phyloP scores from a whole-genome alignment of 2,329 filamentous ascomycete species.

The Scedosporium dehoogii region DNA sequence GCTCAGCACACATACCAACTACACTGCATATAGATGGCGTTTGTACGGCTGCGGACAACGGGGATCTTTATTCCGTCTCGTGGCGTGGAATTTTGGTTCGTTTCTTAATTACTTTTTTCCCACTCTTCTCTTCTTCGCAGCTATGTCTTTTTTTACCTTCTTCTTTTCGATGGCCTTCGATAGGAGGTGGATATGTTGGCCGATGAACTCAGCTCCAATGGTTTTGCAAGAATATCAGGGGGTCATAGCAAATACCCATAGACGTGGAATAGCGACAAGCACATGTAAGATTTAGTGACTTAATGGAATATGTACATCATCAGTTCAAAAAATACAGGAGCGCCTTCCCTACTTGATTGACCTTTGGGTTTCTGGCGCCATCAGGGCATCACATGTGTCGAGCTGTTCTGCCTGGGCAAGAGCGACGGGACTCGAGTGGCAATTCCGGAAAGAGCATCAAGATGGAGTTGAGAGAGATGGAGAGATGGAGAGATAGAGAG shows the following conservation, averaged over 20 bases:
- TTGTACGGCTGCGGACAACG: background rate
- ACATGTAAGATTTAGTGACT: background rate
- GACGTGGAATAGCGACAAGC: background rate
- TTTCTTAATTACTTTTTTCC: background rate
- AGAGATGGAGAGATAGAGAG: background rate
- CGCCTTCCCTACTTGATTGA: background rate
- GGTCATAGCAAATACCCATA: background rate
- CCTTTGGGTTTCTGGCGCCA: background rate
- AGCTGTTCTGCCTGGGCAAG: background rate
- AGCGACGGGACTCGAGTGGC: background rate
- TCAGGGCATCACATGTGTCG: background rate
- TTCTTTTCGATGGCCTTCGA: background rate
- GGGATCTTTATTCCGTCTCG: background rate
- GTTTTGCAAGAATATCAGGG: background rate
- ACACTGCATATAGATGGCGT: conserved; percentile 8
- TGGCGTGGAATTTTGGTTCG: background rate
- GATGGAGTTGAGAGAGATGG: background rate
- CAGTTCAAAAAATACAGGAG: background rate
- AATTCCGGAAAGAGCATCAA: background rate
- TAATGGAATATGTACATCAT: background rate
- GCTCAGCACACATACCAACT: background rate
- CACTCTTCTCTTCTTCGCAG: background rate
- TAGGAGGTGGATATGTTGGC: background rate
- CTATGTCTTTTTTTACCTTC: background rate
- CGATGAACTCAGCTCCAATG: background rate